phyloP scores from a whole-genome alignment of 441 rosid genomes.

The Isatis lusitanica region DNA sequence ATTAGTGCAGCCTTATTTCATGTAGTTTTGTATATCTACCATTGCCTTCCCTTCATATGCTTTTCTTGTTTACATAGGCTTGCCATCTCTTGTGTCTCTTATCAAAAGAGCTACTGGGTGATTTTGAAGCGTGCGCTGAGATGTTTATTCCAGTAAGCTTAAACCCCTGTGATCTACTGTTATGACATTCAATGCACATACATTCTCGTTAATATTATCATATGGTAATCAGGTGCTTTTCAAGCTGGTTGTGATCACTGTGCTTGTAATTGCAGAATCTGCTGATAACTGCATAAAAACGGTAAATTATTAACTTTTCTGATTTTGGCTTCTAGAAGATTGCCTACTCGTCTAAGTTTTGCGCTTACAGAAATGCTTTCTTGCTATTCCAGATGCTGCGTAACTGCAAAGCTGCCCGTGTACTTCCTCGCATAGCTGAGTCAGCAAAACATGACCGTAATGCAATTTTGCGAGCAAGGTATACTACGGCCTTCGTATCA shows the following conservation, averaged over 20 bases:
- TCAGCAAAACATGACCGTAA: conserved; percentile 89
- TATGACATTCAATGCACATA: conserved; percentile 20
- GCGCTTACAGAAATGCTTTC: conserved; percentile 25
- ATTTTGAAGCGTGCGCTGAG: conserved; percentile 95
- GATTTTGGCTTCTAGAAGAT: conserved; percentile 8
- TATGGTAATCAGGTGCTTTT: conserved; percentile 90
- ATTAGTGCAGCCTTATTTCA: conserved; percentile 8
- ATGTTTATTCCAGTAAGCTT: conserved; percentile 82
- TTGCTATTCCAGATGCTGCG: conserved; percentile 74
- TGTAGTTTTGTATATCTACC: conserved; percentile 12
- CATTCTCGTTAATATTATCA: conserved; percentile 36
- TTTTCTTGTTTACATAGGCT: conserved; percentile 53
- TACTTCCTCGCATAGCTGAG: conserved; percentile 92
- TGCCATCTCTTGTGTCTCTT: conserved; percentile 93
- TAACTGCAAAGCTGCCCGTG: conserved; percentile 90
- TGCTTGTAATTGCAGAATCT: conserved; percentile 99
- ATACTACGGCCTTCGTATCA: conserved; percentile 22
- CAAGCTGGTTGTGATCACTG: conserved; percentile 99
- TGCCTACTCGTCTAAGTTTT: conserved; percentile 26
- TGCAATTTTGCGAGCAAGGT: conserved; percentile 98
- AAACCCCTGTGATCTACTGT: conserved; percentile 16
- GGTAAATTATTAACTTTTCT: conserved; percentile 44
- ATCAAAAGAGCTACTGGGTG: conserved; percentile 94
- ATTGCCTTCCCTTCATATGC: conserved; percentile 11
- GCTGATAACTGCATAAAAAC: conserved; percentile 98